Evolutionary conservation across 257 asterid species (phyloP), one percentile per base, ranked within the genome.

Genomic region (Forsythia viridissima): DNA sequence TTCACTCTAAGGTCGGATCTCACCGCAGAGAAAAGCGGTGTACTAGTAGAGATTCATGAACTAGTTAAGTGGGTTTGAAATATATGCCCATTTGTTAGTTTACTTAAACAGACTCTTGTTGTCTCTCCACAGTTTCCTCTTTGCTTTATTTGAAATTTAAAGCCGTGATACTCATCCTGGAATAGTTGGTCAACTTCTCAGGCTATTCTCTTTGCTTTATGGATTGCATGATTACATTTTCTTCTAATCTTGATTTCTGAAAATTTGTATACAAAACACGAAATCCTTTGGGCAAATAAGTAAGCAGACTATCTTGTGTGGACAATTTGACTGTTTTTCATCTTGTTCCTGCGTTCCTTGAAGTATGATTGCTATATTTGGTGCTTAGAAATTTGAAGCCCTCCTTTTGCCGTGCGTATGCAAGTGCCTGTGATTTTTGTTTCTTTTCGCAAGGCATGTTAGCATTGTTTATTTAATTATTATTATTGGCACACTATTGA

Each of bases 21-120:
- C n/a, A n/a, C n/a, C n/a, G n/a, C n/a, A n/a, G n/a, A n/a, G n/a
- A n/a, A n/a, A n/a, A n/a, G n/a, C n/a, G n/a, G n/a, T n/a, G n/a
- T n/a, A n/a, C n/a, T n/a, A n/a, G 75, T 38, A 46, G 11, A 48
- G 34, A 6, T 20, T 37, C 55, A 37, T 3, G 10, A 55, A 10
- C 65, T 41, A 24, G 44, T 16, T 24, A 73, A 74, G 42, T n/a
- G 5, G 15, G 5, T 37, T 57, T 20, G 41, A 34, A 61, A 43
- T 57, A 61, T 38, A 61, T 79, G 77, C 24, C 74, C 82, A 11
- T 30, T 52, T 40, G 12, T 57, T 78, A 41, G 72, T 39, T 65
- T 51, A 21, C 41, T 13, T 24, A 76, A 63, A 75, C 59, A 76
- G 75, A 57, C 61, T 24, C 21, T 39, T 40, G 42, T 39, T 36